phyloP scores from a whole-genome alignment of 2,329 filamentous ascomycete species.

The Cercospora sp. region DNA sequence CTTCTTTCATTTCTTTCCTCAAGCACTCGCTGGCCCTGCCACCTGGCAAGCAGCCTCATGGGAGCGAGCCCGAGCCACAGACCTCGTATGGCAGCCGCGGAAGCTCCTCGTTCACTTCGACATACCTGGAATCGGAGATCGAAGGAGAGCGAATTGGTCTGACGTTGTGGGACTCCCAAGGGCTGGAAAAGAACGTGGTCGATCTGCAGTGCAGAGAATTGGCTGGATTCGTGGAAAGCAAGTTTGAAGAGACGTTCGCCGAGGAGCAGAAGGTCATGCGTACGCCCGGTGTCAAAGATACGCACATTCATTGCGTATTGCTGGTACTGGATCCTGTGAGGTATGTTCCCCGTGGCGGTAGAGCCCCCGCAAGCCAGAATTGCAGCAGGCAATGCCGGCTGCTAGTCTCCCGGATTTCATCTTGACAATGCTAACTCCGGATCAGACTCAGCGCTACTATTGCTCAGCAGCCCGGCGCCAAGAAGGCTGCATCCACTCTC shows the following conservation, averaged over 20 bases:
- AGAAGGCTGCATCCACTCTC: conserved; percentile 44
- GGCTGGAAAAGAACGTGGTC: conserved; percentile 90
- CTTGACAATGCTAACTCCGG: conserved; percentile 33
- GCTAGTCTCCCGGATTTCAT: not conserved
- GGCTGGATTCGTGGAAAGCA: conserved; percentile 89
- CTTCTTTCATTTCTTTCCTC: conserved; percentile 94
- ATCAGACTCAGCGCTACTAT: conserved; percentile 70
- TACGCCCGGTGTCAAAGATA: conserved; percentile 89
- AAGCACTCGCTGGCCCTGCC: conserved; percentile 81
- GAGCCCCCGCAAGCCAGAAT: conserved; percentile 9
- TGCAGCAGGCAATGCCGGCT: not conserved
- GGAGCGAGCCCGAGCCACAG: conserved; percentile 27
- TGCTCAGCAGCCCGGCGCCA: conserved; percentile 24
- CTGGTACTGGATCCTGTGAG: conserved; percentile 78
- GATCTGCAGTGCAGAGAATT: conserved; percentile 93
- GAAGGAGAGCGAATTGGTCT: conserved; percentile 88
- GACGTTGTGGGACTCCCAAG: conserved; percentile 95
- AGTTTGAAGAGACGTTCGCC: conserved; percentile 95
- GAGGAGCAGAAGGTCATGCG: conserved; percentile 98
- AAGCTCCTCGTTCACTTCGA: conserved; percentile 67
- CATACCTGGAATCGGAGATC: conserved; percentile 92
- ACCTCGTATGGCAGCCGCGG: conserved; percentile 18
- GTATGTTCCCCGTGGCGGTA: conserved; percentile 41
- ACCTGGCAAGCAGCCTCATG: conserved; percentile 66
- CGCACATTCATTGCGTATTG: conserved; percentile 95